phyloP scores from a whole-genome alignment of 1,284 basidiomycete species.

The Kwoniella shivajii region DNA sequence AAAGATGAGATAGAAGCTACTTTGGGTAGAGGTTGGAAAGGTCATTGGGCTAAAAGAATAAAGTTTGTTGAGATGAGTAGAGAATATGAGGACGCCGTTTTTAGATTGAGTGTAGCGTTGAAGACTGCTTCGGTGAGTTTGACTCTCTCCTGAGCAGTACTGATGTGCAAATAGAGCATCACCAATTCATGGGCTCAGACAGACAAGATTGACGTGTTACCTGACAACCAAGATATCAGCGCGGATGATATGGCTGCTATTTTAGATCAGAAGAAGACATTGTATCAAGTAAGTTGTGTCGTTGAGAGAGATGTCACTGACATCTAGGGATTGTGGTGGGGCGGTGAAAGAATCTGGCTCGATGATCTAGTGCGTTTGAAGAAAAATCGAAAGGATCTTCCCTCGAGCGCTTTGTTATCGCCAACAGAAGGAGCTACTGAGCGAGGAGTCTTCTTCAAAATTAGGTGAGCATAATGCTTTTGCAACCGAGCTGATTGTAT shows the following conservation, averaged over 20 bases:
- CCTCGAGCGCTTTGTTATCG: conserved; percentile 17
- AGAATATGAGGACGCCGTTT: conserved; percentile 32
- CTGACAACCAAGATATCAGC: conserved; percentile 22
- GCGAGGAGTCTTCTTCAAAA: conserved; percentile 34
- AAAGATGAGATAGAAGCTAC: conserved; percentile 14
- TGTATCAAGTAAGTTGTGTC: conserved; percentile 29
- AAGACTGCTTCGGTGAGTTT: conserved; percentile 36
- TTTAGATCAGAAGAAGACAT: conserved; percentile 27
- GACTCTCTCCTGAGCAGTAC: not conserved
- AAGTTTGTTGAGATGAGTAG: conserved; percentile 32
- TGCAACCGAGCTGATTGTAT: not conserved
- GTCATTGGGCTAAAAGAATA: conserved; percentile 33
- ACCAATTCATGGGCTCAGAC: conserved; percentile 43
- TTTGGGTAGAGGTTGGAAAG: conserved; percentile 25
- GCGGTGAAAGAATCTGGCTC: conserved; percentile 81
- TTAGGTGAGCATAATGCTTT: conserved; percentile 31
- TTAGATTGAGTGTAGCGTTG: conserved; percentile 37
- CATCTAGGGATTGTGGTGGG: conserved; percentile 79
- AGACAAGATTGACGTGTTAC: conserved; percentile 38
- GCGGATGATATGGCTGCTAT: conserved; percentile 32
- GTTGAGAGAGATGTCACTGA: not conserved
- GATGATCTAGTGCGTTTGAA: conserved; percentile 76
- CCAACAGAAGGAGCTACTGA: conserved; percentile 26
- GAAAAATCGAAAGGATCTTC: conserved; percentile 31
- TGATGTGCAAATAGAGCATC: conserved; percentile 23